Base-by-base conservation (phyloP, 176 grass and related monocot species). In the Ampelocalamus luodianensis region DNA sequence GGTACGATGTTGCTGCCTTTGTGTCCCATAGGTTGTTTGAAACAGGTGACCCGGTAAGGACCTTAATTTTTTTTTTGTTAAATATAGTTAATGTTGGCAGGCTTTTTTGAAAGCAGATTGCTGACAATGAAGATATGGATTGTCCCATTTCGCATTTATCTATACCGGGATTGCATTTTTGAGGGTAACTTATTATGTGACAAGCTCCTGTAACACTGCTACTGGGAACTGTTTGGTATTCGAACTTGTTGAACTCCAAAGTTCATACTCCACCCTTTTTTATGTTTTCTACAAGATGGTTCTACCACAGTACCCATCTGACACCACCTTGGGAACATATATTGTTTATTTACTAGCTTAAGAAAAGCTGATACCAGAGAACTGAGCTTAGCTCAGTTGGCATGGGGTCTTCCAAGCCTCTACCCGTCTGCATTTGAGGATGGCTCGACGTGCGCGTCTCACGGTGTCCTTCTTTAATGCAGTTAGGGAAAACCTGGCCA, bases 1-100 rank as follows among this genome's bases (percentile, higher is more conserved):
- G 93, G 93, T 95, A 95, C 65, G 93, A 95, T 89, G 93, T 95
- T 84, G 88, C 90, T 79, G 88, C 66, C 48, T 92, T 95, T 65
- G 71, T 95, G 78, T 86, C 90, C 13, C 90, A 95, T 63, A 88
- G 93, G 74, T 71, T 87, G 61, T 90, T 92, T 75, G 90, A 95
- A 87, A 26, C 88, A 9, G 83, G 80, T 58, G 93, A 95, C 29
- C 93, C 93, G 88, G 93, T 95, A 90, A 92, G 54, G 42, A 74
- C 11, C 34, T 62, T 39, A 49, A 0, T 26, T 3, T 49, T 83
- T 3, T 49, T 83, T 49, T 76, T 60, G 7, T 76, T 61, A 23
- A 29, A 82, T 85, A 71, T 78, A 11, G 66, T 66, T 71, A 8
- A 65, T 42, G 8, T 78, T 63, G 15, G 4, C 65, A 24, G 6